Percentiles rank a stretch among this genome's conserved stretches.
phyloP scores from a whole-genome alignment of 2,329 filamentous ascomycete species.

The Aureobasidium sp. region DNA sequence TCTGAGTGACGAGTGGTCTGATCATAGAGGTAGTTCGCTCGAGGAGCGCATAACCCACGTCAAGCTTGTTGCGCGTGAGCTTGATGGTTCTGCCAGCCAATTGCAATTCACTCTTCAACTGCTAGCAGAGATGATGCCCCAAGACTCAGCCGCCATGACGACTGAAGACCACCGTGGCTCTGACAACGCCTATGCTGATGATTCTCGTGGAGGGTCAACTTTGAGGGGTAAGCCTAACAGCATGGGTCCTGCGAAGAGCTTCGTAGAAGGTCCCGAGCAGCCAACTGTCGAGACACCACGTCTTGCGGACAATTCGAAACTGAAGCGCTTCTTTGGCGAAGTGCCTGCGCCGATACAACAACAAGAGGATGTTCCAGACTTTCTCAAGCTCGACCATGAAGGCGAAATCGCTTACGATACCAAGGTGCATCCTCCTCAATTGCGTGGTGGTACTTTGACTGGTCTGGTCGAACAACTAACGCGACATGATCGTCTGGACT shows the following conservation, averaged over 20 bases:
- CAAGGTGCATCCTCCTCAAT: constrained; percentile 63
- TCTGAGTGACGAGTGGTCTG: constrained; percentile 89
- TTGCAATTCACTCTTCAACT: constrained; percentile 82
- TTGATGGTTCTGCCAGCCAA: constrained; percentile 81
- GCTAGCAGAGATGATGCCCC: constrained; percentile 69
- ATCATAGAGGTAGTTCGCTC: constrained; percentile 79
- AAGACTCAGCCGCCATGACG: constrained; percentile 29
- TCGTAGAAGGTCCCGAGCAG: constrained; percentile 45
- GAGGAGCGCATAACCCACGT: constrained; percentile 81
- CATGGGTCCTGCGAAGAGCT: constrained; percentile 54
- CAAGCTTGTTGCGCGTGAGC: constrained; percentile 63
- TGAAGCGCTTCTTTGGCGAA: constrained; percentile 45
- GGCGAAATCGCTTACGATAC: constrained; percentile 82
- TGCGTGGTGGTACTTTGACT: constrained; percentile 83
- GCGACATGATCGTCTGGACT: constrained; percentile 88
- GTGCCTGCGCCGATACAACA: constrained; percentile 40
- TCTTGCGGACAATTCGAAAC: constrained; percentile 35
- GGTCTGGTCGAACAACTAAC: constrained; percentile 93
- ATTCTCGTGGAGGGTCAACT: constrained; percentile 23
- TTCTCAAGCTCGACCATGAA: constrained; percentile 78
- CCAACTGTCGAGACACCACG: constrained; percentile 16
- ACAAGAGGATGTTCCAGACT: constrained; percentile 73
- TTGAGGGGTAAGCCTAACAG: constrained; percentile 45
- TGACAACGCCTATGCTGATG: constrained; percentile 24
- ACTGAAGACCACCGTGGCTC: constrained; percentile 31